Evolutionary conservation across 768 basidiomycete species (phyloP), one percentile per base, ranked within the genome.

Genomic region (Pisolithus orientalis): DNA sequence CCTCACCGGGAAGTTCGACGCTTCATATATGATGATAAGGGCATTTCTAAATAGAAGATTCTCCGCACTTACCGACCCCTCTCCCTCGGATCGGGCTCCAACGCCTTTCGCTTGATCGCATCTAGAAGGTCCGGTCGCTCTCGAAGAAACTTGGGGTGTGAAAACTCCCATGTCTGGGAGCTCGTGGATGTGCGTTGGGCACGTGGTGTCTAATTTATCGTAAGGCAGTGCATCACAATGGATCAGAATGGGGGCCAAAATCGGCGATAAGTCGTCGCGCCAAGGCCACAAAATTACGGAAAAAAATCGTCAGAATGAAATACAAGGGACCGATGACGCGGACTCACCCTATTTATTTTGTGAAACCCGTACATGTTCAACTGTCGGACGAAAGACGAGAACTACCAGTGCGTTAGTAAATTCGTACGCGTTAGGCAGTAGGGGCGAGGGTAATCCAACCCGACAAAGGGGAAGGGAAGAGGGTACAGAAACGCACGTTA

Each of bases 361-460:
- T 93, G 90, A 70, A 94, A 95, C 39, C 91, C 91, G 61, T 94
- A 95, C 90, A 94, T 94, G 74, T 95, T 94, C 51, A 94, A 78
- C 67, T 94, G 93, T 53, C 94, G 84, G 39, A 94, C 91, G 68
- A 96, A 96, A 63, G 88, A 91, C 9, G 92, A 92, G 67, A 96
- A 95, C 84, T 95, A 62, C 8, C 40, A 53, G 51, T 45, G 50
- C 32, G 49, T 25, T 47, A 31, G n/a, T 43, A 29, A 50, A 50
- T 51, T 56, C 31, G 34, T 31, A 14, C 0, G 9, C n/a, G 51
- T 42, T 44, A 47, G 24, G 27, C 50, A 21, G 39, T 49, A 34
- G 34, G 34, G 34, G 13, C 13, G 13, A 34, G 34, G 34, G 34
- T 13, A 34, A 34, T 5, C 34, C 34, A 5, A 11, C 14, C 5